phyloP scores from a whole-genome alignment of 1,284 basidiomycete species.

The Moesziomyces sp. region DNA sequence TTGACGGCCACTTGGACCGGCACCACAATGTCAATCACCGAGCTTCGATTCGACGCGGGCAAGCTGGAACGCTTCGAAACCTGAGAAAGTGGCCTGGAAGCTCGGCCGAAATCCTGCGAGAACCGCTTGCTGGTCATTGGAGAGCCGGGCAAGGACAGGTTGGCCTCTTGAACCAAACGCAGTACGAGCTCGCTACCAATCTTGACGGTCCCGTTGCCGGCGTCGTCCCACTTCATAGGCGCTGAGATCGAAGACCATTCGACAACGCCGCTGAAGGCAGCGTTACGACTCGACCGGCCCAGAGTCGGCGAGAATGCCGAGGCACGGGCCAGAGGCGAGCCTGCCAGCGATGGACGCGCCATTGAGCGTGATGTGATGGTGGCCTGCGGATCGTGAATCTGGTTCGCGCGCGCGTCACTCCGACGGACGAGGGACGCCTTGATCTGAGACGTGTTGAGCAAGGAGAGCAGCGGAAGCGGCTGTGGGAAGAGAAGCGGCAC shows the following conservation, averaged over 20 bases:
- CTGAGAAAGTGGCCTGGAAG: slow-evolving; percentile 55
- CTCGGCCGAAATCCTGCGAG: slow-evolving; percentile 56
- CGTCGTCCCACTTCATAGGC: slow-evolving; percentile 19
- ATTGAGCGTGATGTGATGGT: slow-evolving; percentile 43
- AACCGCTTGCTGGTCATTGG: slow-evolving; percentile 59
- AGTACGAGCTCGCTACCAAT: slow-evolving; percentile 58
- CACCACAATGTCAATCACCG: slow-evolving; percentile 50
- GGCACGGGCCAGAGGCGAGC: slow-evolving; percentile 46
- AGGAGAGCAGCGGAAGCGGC: slow-evolving; percentile 53
- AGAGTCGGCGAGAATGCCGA: slow-evolving; percentile 37
- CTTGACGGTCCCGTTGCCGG: slow-evolving; percentile 21
- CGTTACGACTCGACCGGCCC: slow-evolving; percentile 7
- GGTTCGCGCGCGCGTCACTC: slow-evolving; percentile 14
- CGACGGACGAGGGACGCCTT: slow-evolving; percentile 20
- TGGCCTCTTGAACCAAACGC: slow-evolving; percentile 35
- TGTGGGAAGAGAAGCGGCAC: slow-evolving; percentile 56
- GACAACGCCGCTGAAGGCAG: slow-evolving; percentile 44
- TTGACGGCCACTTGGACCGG: slow-evolving; percentile 54
- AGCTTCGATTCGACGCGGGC: slow-evolving; percentile 61
- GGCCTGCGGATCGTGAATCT: slow-evolving; percentile 24
- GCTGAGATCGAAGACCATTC: slow-evolving; percentile 44
- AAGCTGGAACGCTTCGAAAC: slow-evolving; percentile 61
- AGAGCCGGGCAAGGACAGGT: slow-evolving; percentile 44
- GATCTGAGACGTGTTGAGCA: slow-evolving; percentile 44
- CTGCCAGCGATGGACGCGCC: slow-evolving; percentile 30